Evolutionary conservation across 2,329 filamentous ascomycete genomes (phyloP).

Genomic region (Myriangium duriaei): DNA sequence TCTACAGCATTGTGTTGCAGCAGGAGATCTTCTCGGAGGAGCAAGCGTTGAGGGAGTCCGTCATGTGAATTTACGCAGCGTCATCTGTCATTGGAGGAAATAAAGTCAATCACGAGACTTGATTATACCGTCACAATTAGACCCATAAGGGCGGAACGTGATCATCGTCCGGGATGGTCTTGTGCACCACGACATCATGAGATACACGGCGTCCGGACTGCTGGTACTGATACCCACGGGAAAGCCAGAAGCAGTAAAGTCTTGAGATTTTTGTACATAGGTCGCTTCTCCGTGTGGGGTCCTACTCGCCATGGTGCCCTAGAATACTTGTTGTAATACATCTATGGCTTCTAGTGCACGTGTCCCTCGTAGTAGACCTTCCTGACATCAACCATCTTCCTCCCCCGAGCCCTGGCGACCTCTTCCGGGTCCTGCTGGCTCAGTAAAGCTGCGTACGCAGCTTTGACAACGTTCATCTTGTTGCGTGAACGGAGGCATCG

Average conservation of each 20-base stretch:
- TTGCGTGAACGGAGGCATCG: slow-evolving; percentile 76
- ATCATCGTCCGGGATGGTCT: too few species aligned
- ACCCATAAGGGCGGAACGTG: too few species aligned
- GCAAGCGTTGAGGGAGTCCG: slow-evolving; percentile 1
- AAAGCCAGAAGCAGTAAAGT: slow-evolving; percentile 3
- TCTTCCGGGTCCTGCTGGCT: slow-evolving; percentile 80
- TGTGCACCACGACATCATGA: too few species aligned
- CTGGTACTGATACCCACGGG: slow-evolving; percentile 20
- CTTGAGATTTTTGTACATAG: neutral
- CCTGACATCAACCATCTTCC: slow-evolving; percentile 89
- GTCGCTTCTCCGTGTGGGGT: too few species aligned
- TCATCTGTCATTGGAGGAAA: too few species aligned
- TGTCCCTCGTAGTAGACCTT: slow-evolving; percentile 93
- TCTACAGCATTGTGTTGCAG: slow-evolving; percentile 97
- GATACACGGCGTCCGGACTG: neutral
- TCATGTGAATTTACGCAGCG: too few species aligned
- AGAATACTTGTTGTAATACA: too few species aligned
- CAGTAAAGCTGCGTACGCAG: slow-evolving; percentile 67
- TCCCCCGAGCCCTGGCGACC: slow-evolving; percentile 76
- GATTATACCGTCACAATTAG: too few species aligned
- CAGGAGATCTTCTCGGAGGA: slow-evolving; percentile 77
- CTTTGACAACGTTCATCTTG: slow-evolving; percentile 97
- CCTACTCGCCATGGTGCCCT: too few species aligned
- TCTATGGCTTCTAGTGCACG: slow-evolving; percentile 38
- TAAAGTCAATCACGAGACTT: too few species aligned